Base-by-base conservation (phyloP, 306 rosid species). In the Glycine soja region DNA sequence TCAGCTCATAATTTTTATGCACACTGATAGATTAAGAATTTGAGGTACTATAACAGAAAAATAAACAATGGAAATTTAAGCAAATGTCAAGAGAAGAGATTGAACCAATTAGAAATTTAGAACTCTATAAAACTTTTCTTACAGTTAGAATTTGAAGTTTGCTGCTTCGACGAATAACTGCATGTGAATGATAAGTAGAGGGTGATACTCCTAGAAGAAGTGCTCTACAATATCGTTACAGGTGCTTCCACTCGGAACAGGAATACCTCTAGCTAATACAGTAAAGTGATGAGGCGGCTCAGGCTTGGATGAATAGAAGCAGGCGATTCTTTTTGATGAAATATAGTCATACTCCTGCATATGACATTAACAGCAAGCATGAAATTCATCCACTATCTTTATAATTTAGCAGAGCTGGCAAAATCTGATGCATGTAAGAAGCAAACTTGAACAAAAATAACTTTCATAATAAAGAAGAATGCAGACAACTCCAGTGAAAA, bases 381-480 rank as follows among this genome's bases (percentile, higher is more conserved):
- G 19, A 77, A 57, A 77, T 48, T 67, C 75, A 24, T 19, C 76
- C 72, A 50, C 40, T 56, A 19, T 19, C 24, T 19, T 19, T 19
- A 19, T 19, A 19, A 19, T 19, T 19, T 38, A 8, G 52, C 65
- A 74, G n/a, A 86, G 75, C 43, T 7, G 68, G 80, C 14, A 68
- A 86, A 34, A 34, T 34, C n/a, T 18, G 36, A 19, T 48, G 71
- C 59, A 46, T 70, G 47, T 52, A 63, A 10, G 16, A 74, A 68
- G 67, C 7, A 80, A 79, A 79, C 24, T 50, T 61, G 81, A 76
- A 88, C 45, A 79, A 42, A 10, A 74, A 53, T 40, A 74, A 79
- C 98, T 92, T 89, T 90, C 98, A 50, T 19, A 18, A 80, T 89
- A 89, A 50, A 94, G 97, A 89, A 91, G 93, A 84, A 84, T 87